Evolutionary conservation across 2,329 filamentous ascomycete genomes (phyloP).

Genomic region (Diaporthe eres): DNA sequence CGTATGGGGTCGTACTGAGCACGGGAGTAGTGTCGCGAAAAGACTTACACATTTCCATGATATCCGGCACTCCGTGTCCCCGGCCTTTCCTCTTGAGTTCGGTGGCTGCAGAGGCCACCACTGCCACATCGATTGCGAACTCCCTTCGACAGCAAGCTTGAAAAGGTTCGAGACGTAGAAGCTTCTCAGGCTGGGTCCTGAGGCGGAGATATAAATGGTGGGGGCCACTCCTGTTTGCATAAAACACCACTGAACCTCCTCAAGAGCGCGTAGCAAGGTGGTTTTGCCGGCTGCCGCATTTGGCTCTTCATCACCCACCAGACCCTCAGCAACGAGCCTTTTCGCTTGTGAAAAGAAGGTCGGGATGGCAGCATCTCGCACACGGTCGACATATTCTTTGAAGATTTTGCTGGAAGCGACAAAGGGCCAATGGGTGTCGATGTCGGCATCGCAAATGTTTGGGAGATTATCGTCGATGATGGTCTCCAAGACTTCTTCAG

Average conservation of each 20-base stretch:
- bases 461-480: neutral
- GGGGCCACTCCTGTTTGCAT: neutral
- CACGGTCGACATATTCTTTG: neutral
- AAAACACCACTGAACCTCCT: neutral
- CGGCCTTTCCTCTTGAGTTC: neutral
- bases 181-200: neutral
- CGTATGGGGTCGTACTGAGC: fast-evolving
- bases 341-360: neutral
- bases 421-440: neutral
- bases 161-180: neutral
- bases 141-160: slow-evolving; percentile 20
- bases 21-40: neutral
- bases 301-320: neutral
- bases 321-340: neutral
- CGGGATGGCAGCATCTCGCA: neutral
- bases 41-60: neutral
- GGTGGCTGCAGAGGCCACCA: slow-evolving; percentile 31
- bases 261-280: neutral
- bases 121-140: slow-evolving; percentile 1
- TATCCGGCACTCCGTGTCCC: neutral
- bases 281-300: neutral
- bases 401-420: neutral
- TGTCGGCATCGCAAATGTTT: neutral
- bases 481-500: neutral
- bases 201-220: neutral